Percentiles rank a stretch among this genome's conserved stretches.
These are phyloP conservation scores for Hypoxylon sp. DNA, from an alignment of 2,329 filamentous ascomycete species.

Conservation along the genomic window DNA sequence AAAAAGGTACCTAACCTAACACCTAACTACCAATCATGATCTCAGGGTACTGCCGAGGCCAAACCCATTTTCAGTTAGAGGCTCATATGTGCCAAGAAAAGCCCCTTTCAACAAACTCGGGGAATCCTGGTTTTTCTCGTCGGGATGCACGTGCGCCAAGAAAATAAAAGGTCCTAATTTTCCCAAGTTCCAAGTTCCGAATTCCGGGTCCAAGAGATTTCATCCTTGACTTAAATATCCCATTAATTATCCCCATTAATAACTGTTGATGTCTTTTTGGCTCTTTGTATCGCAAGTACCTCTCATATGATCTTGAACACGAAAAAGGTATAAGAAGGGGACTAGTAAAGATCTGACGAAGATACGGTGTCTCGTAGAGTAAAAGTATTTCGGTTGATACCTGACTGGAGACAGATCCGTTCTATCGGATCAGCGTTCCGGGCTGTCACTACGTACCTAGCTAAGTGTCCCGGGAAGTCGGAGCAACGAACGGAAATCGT, in stretches of 20 bases:
- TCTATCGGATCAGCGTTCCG: too few species aligned
- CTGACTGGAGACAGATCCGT: too few species aligned
- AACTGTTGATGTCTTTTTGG: neutral
- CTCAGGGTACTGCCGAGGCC: conserved; percentile 2
- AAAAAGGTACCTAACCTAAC: neutral
- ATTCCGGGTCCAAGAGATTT: conserved; percentile 21
- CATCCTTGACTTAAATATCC: conserved; percentile 16
- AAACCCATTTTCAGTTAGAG: conserved; percentile 6
- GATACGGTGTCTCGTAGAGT: too few species aligned
- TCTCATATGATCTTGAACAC: neutral
- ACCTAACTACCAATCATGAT: neutral
- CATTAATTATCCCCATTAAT: neutral
- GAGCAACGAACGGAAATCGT: too few species aligned
- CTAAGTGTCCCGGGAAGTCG: too few species aligned
- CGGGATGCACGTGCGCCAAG: conserved; percentile 18
- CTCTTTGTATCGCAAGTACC: neutral
- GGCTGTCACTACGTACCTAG: too few species aligned
- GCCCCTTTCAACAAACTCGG: neutral
- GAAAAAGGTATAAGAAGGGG: neutral
- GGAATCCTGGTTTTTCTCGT: neutral
- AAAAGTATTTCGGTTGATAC: too few species aligned
- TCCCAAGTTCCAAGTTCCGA: conserved; percentile 2
- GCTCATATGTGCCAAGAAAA: conserved; percentile 14
- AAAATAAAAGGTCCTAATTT: neutral
- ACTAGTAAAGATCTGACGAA: neutral